Base-by-base conservation (phyloP, 192 early-diverging fungal species). In the Allomyces arbusculus region DNA sequence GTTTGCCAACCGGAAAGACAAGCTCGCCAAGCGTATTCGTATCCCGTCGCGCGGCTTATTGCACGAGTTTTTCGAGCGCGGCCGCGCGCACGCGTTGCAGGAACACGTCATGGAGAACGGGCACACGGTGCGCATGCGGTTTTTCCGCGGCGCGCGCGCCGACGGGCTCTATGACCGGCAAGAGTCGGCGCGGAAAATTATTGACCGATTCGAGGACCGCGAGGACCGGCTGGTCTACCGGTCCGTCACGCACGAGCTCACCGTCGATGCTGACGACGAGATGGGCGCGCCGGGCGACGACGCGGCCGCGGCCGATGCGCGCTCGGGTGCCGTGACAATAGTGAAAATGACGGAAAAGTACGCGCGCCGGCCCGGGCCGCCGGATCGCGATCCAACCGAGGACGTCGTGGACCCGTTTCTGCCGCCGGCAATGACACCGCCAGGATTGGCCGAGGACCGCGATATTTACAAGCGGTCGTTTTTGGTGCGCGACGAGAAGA, bases 261-360 rank as follows among this genome's bases (percentile, higher is more conserved):
- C 63, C 20, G 64, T 61, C 23, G 63, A 71, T 20, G 68, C 71
- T 50, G 67, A 68, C 20, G 50, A 58, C 50, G 50, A 58, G 16
- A 58, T 14, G 16, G 20, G 20, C 16, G 50, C 12, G 12, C 16
- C 50, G 19, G 26, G 44, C 1, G 24, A 70, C 33, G 43, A 20
- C 23, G 40, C 14, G n/a, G 66, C 63, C 44, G n/a, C n/a, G 61
- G 43, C 63, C 68, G 28, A 71, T 75, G 26, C 40, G 62, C 40
- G 58, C 65, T 26, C 33, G 3, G 33, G 33, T 8, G 33, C 33
- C 33, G 33, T 40, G 33, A 24, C 63, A 11, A 70, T 81, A 19
- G 43, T 77, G 3, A 83, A 83, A 45, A 83, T 83, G 82, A 73
- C 82, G 24, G 82, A 83, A 63, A 83, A 83, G 63, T 79, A 78